These are phyloP conservation scores for Gonapodya prolifera DNA, from an alignment of 192 early-diverging fungal genomes.

Conservation along the genomic window DNA sequence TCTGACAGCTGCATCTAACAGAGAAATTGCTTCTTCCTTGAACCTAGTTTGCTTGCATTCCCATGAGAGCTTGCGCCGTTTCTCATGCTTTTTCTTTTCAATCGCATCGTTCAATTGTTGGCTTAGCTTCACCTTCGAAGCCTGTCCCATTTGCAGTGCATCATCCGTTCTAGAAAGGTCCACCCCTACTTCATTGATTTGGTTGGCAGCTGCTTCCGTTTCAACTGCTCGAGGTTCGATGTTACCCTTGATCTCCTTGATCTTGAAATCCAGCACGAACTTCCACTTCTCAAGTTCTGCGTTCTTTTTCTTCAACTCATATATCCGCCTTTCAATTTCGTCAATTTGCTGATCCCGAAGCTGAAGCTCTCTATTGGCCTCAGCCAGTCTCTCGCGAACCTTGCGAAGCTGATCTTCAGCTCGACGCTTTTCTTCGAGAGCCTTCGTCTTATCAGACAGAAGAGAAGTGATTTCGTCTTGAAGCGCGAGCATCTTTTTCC, in stretches of 20 bases:
- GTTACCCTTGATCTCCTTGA: slow-evolving; percentile 42
- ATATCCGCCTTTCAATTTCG: slow-evolving; percentile 53
- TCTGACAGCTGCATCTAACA: background rate
- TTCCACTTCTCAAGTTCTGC: slow-evolving; percentile 57
- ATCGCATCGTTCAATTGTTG: background rate
- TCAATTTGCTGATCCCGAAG: slow-evolving; percentile 47
- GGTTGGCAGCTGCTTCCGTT: background rate
- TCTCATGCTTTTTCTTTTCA: background rate
- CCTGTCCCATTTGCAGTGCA: background rate
- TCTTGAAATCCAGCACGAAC: slow-evolving; percentile 53
- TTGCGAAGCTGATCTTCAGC: background rate
- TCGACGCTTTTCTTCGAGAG: slow-evolving; percentile 31
- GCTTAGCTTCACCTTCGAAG: background rate
- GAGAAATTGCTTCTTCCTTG: background rate
- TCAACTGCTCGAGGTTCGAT: background rate
- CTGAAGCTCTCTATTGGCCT: slow-evolving; percentile 26
- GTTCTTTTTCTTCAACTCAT: slow-evolving; percentile 57
- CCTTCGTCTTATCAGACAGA: slow-evolving; percentile 38
- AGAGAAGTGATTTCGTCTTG: slow-evolving; percentile 43
- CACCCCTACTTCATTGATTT: background rate
- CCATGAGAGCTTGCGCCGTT: background rate
- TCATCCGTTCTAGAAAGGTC: background rate
- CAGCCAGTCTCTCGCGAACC: background rate
- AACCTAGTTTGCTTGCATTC: background rate
- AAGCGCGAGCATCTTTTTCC: slow-evolving; percentile 52